Percentiles rank a stretch among this genome's conserved stretches.
These are phyloP conservation scores for Porodaedalea pini DNA, from an alignment of 1,284 basidiomycete species.

Conservation along the genomic window DNA sequence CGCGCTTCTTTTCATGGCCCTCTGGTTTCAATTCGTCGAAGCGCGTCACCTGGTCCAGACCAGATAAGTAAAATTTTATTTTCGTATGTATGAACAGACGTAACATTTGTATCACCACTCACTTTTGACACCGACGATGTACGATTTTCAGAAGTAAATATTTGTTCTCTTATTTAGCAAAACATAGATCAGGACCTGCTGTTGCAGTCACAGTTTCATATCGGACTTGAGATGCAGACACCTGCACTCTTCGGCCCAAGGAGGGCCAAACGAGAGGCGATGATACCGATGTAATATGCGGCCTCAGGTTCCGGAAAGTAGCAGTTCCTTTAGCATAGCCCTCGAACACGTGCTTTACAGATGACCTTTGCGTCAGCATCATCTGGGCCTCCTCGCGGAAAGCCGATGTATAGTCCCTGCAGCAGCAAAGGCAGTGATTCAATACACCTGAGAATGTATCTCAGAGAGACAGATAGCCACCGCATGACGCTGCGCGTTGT, in stretches of 20 bases:
- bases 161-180: background rate
- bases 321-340: background rate
- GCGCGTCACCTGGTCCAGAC: background rate
- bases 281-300: background rate
- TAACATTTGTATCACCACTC: constrained; percentile 5
- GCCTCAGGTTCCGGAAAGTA: background rate
- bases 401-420: background rate
- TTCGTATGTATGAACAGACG: background rate
- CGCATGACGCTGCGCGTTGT: background rate
- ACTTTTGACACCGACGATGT: background rate
- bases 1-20: background rate
- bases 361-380: background rate
- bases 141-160: background rate
- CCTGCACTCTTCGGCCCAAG: too few species aligned
- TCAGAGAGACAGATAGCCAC: background rate
- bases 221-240: too few species aligned
- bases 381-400: background rate
- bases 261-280: too few species aligned
- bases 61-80: background rate
- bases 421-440: background rate
- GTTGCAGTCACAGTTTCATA: too few species aligned
- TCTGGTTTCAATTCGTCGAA: background rate
- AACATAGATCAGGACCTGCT: background rate
- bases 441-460: background rate
- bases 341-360: background rate